phyloP scores from a whole-genome alignment of 805 yeast species.

The Tetrapisispora pingtungensis region DNA sequence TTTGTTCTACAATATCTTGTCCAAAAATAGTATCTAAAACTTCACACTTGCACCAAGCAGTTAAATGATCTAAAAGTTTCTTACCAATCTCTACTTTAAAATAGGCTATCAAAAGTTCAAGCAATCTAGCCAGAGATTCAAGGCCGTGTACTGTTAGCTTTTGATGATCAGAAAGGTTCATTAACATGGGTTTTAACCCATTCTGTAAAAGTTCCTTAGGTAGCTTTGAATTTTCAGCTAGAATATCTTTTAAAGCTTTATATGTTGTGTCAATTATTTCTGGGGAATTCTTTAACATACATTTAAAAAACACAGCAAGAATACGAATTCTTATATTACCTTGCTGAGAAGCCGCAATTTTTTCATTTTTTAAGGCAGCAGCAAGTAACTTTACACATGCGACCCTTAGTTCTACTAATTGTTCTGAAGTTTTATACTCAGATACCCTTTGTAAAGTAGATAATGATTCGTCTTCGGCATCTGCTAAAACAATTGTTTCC shows the following conservation, averaged over 20 bases:
- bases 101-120: slow-evolving; percentile 81
- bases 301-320: slow-evolving; percentile 89
- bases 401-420: slow-evolving; percentile 74
- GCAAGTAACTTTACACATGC: slow-evolving; percentile 81
- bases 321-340: slow-evolving; percentile 76
- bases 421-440: slow-evolving; percentile 83
- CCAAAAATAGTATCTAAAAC: slow-evolving; percentile 66
- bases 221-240: slow-evolving; percentile 75
- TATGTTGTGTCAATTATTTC: slow-evolving; percentile 92
- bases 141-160: slow-evolving; percentile 80
- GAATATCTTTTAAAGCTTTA: slow-evolving; percentile 70
- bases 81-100: slow-evolving; percentile 96
- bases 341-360: slow-evolving; percentile 62
- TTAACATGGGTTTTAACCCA: slow-evolving; percentile 89
- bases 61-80: slow-evolving; percentile 81
- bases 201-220: slow-evolving; percentile 94
- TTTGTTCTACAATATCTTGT: slow-evolving; percentile 70
- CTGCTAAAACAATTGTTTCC: slow-evolving; percentile 90
- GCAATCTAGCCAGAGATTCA: slow-evolving; percentile 78
- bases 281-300: slow-evolving; percentile 73
- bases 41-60: slow-evolving; percentile 90
- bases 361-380: slow-evolving; percentile 74
- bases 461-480: slow-evolving; percentile 93
- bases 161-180: slow-evolving; percentile 90
- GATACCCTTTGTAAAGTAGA: slow-evolving; percentile 78